Evolutionary conservation across 208 protist species (phyloP).

Genomic region (Leptomonas pyrrhocoris): DNA sequence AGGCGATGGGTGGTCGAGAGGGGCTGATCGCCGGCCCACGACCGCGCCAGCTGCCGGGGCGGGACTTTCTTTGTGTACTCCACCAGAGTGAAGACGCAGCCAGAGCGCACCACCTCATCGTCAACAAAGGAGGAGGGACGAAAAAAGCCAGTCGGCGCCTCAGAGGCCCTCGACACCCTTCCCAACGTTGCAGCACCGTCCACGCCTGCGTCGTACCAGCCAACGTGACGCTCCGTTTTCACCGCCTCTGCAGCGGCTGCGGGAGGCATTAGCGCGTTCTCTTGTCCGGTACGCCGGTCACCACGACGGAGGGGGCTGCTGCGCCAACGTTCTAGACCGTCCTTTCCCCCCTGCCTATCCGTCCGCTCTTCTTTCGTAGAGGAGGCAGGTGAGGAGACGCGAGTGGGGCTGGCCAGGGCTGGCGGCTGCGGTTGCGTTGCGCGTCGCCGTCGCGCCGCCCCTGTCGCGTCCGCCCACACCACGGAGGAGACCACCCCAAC

Average conservation of each 20-base stretch:
- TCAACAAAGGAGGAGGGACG: not conserved
- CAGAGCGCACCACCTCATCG: constrained; percentile 11
- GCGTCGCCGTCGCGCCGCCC: constrained; percentile 1
- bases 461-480: constrained; percentile 12
- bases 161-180: not conserved
- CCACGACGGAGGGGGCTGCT: not conserved
- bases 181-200: not conserved
- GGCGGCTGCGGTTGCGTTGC: not conserved
- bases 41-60: constrained; percentile 23
- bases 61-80: constrained; percentile 28
- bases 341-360: not conserved
- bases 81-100: constrained; percentile 29
- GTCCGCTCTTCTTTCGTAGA: not conserved
- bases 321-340: not conserved
- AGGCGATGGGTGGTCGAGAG: constrained; percentile 26
- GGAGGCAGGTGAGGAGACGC: not conserved
- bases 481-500: constrained; percentile 61
- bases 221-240: constrained; percentile 24
- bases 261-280: not conserved
- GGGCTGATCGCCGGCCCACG: constrained; percentile 22
- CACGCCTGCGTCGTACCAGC: constrained; percentile 20
- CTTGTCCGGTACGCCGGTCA: not conserved
- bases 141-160: not conserved
- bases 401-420: not conserved
- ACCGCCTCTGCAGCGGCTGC: not conserved